Base-by-base conservation (phyloP, 345 rosid genomes). In the Camelina laxa region DNA sequence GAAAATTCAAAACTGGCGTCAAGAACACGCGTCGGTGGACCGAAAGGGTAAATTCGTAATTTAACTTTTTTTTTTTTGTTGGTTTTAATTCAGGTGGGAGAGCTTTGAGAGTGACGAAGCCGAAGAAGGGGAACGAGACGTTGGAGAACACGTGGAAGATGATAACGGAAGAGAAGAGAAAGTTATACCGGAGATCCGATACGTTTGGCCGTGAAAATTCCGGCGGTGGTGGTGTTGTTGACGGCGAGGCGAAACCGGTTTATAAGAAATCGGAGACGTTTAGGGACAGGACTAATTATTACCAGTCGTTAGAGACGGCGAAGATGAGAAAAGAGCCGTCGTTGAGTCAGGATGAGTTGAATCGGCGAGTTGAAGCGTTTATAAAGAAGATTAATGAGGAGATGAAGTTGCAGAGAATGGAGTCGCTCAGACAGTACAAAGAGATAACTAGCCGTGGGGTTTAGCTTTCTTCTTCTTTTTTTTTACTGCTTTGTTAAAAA, bases 371-470 rank as follows among this genome's bases (percentile, higher is more conserved):
- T 0, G 98, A 92, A 41, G 94, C 85, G 80, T 92, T 92, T 63
- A 92, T 92, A 14, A 86, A 75, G 67, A 92, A 92, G 84, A 83
- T 86, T 35, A 86, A 92, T 9, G 91, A 92, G 22, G 96, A 92
- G 60, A 92, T 92, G 98, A 90, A 88, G 87, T 36, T 90, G 76
- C 96, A 92, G 80, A 83, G 98, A 53, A 78, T 84, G 64, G 92
- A 86, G 86, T 83, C 95, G 2, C 17, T 90, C 58, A 86, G 86
- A 59, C 91, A 82, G 73, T 86, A 85, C 72, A 80, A 79, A 79
- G 87, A 82, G 66, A 86, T 88, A 81, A 73, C 85, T 31, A 61
- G 66, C 65, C 84, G 82, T 71, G 77, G 74, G 33, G 58, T 70
- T 65, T 76, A 69, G 9, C 0, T 2, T 33, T 33, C 35, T 17